phyloP scores from a whole-genome alignment of 2,329 filamentous ascomycete genomes.

The Xylariaceae sp. region DNA sequence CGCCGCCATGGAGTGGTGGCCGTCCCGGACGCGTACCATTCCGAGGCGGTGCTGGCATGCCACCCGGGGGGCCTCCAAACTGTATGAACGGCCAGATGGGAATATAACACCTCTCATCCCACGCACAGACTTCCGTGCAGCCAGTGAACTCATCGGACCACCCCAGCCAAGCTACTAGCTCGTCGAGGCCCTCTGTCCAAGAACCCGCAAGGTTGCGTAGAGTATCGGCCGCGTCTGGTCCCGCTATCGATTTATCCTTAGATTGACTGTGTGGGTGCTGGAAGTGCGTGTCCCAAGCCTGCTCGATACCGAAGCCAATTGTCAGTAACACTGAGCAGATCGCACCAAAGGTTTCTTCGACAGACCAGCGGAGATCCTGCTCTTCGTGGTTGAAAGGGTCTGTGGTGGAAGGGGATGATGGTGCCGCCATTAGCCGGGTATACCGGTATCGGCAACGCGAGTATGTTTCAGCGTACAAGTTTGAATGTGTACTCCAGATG shows the following conservation, averaged over 20 bases:
- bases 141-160: slow-evolving; percentile 45
- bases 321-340: slow-evolving; percentile 40
- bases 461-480: slow-evolving; percentile 35
- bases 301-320: slow-evolving; percentile 41
- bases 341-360: slow-evolving; percentile 37
- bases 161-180: slow-evolving; percentile 47
- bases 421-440: slow-evolving; percentile 33
- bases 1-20: neutral
- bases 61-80: slow-evolving; percentile 5
- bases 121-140: slow-evolving; percentile 38
- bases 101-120: slow-evolving; percentile 45
- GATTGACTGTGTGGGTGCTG: neutral
- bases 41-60: slow-evolving; percentile 7
- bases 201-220: slow-evolving; percentile 2
- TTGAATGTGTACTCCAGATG: slow-evolving; percentile 32
- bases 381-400: slow-evolving; percentile 32
- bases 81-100: slow-evolving; percentile 46
- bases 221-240: neutral
- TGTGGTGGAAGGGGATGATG: slow-evolving; percentile 13
- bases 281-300: slow-evolving; percentile 29
- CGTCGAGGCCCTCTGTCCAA: slow-evolving; percentile 35
- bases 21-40: slow-evolving; percentile 10
- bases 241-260: neutral
- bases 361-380: slow-evolving; percentile 33
- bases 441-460: slow-evolving; percentile 40